Percentiles rank a stretch among this genome's conserved stretches.
Conservation (phyloP, 441 rosid species). For the Pelargonium myrrhifolium region DNA sequence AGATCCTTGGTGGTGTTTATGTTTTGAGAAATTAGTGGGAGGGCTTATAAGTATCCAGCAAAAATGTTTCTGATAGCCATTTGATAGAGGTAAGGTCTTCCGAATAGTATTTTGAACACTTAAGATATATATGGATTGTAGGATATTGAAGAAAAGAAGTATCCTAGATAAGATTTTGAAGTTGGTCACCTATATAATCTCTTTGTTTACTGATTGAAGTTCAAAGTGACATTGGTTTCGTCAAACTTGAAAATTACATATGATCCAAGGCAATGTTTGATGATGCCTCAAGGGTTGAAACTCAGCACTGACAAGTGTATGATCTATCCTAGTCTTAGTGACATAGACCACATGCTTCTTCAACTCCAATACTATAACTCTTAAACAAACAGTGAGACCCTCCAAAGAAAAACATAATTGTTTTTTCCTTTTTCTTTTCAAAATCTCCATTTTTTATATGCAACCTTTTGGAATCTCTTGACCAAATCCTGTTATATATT, state of each 20-base stretch:
- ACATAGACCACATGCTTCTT: constrained; percentile 10
- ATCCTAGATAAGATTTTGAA: neutral
- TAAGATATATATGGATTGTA: neutral
- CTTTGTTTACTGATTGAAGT: no score
- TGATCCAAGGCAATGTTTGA: no score
- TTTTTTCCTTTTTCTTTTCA: neutral
- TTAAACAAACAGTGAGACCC: neutral
- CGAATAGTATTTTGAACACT: no score
- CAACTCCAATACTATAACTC: neutral
- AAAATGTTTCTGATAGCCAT: no score
- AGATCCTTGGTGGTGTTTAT: neutral
- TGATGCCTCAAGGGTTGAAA: no score
- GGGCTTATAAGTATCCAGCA: no score
- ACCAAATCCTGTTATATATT: constrained; percentile 13
- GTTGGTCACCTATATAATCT: no score
- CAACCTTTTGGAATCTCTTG: constrained; percentile 13
- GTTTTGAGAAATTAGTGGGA: neutral
- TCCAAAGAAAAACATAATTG: neutral
- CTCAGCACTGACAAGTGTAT: neutral
- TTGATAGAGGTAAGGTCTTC: no score
- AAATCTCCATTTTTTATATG: constrained; percentile 7
- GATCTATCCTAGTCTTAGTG: constrained; percentile 4
- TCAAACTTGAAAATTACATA: no score
- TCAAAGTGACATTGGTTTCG: no score
- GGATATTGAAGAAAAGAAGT: neutral